Base-by-base conservation (phyloP, 2,329 filamentous ascomycete species). In the Diaporthe nobilis region DNA sequence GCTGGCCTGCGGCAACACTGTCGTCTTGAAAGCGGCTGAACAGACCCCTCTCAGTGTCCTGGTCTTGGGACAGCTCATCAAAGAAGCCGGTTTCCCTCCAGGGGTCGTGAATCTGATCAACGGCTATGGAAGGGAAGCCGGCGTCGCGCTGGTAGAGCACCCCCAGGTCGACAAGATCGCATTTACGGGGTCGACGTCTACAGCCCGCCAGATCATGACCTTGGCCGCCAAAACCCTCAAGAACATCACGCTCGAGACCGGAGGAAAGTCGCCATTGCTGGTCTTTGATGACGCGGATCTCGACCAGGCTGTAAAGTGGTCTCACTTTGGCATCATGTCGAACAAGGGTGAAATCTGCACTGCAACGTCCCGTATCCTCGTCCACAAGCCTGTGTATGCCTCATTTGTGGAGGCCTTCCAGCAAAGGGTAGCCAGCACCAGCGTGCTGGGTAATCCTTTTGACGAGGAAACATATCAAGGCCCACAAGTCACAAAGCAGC, bases 71-170 rank as follows among this genome's bases (percentile, higher is more conserved):
- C 89, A 88, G 53, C 85, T 95, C 65, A 88, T 95, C 80, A 92
- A 91, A 79, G 90, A 94, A 80, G 92, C 93, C 49, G 93, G 94
- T 0, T 95, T 95, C 82, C 94, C 94, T 31, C 90, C 93, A 2
- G 94, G 94, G 61, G 93, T 95, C 13, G 85, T 95, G 78, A 95
- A 95, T 82, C 88, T 95, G 77, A 81, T 95, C 77, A 94, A 94
- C 78, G 93, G 93, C 4, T 87, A 91, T 78, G 93, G 93, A 25
- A 87, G 88, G 61, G 90, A 91, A 77, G 90, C 92, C 22, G 92
- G 93, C 55, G 88, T 90, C 17, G 92, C 92, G 2, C 87, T 94
- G 13, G 90, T 91, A 4, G 86, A 88, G 76, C 92, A 94, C 81
- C 84, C 89, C 7, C 87, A 88, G 70, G 89, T 94, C 42, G 90